Conservation (phyloP, 2,329 filamentous ascomycete genomes). For the Hymenoscyphus occultus region DNA sequence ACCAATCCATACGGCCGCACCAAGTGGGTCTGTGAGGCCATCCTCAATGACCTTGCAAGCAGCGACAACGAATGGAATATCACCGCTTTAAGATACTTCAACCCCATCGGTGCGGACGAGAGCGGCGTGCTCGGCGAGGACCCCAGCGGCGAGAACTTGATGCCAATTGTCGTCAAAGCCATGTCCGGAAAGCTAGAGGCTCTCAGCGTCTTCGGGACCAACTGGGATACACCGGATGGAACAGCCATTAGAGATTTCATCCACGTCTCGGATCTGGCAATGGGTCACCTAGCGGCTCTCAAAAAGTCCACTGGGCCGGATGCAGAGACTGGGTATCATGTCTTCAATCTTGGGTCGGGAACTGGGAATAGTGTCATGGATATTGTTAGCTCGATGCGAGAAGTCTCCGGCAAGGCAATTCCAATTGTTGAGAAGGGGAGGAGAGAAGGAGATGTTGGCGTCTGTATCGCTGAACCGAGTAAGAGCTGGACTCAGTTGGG, state of each 20-base stretch:
- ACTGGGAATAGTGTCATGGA: constrained; percentile 43
- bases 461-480: constrained; percentile 41
- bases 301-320: constrained; percentile 36
- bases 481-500: constrained; percentile 40
- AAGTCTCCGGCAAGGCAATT: constrained; percentile 37
- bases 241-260: constrained; percentile 65
- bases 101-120: constrained; percentile 61
- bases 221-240: constrained; percentile 62
- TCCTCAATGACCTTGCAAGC: constrained; percentile 58
- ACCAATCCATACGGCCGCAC: constrained; percentile 63
- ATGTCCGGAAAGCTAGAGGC: constrained; percentile 51
- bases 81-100: constrained; percentile 62
- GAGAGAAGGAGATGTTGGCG: constrained; percentile 42
- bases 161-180: constrained; percentile 60
- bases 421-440: constrained; percentile 37
- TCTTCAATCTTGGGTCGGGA: constrained; percentile 46
- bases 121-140: constrained; percentile 62
- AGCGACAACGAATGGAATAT: constrained; percentile 60
- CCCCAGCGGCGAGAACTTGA: constrained; percentile 58
- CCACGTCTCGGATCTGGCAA: constrained; percentile 61
- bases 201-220: constrained; percentile 58
- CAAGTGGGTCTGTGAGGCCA: constrained; percentile 65
- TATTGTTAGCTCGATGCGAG: constrained; percentile 40
- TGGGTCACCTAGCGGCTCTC: constrained; percentile 60
- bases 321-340: constrained; percentile 40